Evolutionary conservation across 2,329 filamentous ascomycete genomes (phyloP).

Genomic region (Leptographium wingfieldii): DNA sequence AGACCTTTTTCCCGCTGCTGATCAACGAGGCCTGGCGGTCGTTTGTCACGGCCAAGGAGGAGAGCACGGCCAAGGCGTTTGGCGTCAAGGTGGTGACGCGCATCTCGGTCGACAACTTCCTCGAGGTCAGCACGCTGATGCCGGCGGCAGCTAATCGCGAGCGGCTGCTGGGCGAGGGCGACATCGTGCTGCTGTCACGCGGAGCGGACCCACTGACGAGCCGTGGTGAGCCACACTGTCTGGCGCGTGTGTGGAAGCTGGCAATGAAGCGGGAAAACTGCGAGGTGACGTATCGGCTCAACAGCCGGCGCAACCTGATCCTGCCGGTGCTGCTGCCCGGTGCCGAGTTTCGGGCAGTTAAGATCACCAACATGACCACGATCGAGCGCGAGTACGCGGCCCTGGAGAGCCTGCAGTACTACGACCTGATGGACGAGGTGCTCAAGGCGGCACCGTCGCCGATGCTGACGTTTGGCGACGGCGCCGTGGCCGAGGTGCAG

Average conservation of each 20-base stretch:
- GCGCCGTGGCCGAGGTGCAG: constrained; percentile 56
- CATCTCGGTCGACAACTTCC: constrained; percentile 80
- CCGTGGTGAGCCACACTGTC: constrained; percentile 59
- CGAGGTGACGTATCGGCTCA: constrained; percentile 78
- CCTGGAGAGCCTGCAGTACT: constrained; percentile 81
- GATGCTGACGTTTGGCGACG: constrained; percentile 66
- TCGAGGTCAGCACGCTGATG: constrained; percentile 82
- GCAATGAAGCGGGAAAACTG: constrained; percentile 69
- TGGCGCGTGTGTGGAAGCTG: constrained; percentile 71
- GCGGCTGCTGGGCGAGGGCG: constrained; percentile 56
- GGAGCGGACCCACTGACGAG: constrained; percentile 56
- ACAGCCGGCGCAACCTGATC: constrained; percentile 51
- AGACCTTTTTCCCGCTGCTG: constrained; percentile 80
- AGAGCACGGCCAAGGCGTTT: constrained; percentile 67
- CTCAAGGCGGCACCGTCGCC: constrained; percentile 76
- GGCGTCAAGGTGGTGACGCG: constrained; percentile 81
- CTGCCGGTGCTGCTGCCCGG: constrained; percentile 54
- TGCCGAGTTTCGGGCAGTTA: constrained; percentile 58
- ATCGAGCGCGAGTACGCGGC: constrained; percentile 93
- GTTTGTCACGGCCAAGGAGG: constrained; percentile 81
- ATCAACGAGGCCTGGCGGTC: constrained; percentile 93
- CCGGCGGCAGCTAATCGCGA: constrained; percentile 46
- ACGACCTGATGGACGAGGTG: constrained; percentile 90
- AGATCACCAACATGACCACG: constrained; percentile 85
- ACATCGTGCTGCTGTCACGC: constrained; percentile 77